Base-by-base conservation (phyloP, 2,329 filamentous ascomycete species). In the Cytospora chrysosperma region DNA sequence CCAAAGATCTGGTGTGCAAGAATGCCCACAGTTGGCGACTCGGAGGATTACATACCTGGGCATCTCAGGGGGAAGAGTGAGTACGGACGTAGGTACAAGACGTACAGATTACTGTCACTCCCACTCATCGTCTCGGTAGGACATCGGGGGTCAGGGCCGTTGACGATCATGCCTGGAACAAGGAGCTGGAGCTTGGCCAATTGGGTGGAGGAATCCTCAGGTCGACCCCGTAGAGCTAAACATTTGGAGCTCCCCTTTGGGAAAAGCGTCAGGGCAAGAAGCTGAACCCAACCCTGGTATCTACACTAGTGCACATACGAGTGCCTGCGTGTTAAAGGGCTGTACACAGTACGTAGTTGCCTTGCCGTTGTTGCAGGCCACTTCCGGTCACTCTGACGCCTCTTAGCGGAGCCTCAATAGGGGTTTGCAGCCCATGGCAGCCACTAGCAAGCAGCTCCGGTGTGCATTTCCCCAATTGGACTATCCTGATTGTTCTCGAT, bases 201-300 rank as follows among this genome's bases (percentile, higher is more conserved):
- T 40, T n/a, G 8, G 8, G 3, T 40, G 37, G 19, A 40, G 37
- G 17, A n/a, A 13, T 17, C n/a, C 8, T 5, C 3, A 40, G n/a
- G 19, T 5, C 10, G 37, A 5, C 7, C n/a, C 37, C 37, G 19
- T 40, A 40, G 17, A 40, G 37, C 19, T 40, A 19, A 30, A 30
- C 4, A 9, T 10, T 34, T 34, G 37, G n/a, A 40, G 37, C 37
- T 40, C 43, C 43, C 10, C 10, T 58, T 60, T 53, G 34, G 61
- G 64, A 6, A 40, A 61, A 63, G 64, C 62, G 53, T 56, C 64
- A 66, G 64, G 64, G 56, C 64, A 56, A 34, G 54, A 58, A 50
- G 9, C 5, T 30, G 53, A 24, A 49, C 47, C 47, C 30, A n/a
- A 49, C 21, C 24, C n/a, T 58, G 24, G 59, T 59, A n/a, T n/a